These are phyloP conservation scores for Hansenula lynferdii DNA, from an alignment of 1,139 yeast species.

Conservation along the genomic window DNA sequence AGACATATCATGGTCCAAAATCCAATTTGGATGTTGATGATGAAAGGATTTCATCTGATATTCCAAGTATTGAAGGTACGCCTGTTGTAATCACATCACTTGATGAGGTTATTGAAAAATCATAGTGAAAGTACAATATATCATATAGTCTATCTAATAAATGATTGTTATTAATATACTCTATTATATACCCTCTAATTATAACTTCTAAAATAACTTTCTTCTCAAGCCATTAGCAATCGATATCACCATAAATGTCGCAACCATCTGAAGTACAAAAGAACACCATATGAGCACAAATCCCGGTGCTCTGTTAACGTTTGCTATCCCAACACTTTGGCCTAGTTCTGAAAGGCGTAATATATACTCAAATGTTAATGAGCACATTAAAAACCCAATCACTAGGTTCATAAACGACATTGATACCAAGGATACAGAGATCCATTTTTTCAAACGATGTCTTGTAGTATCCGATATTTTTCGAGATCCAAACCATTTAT, in stretches of 20 bases:
- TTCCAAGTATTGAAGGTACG: no score
- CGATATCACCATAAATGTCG: conserved; percentile 7
- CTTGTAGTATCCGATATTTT: background rate
- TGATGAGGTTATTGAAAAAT: no score
- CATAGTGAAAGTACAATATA: no score
- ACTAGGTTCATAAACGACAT: conserved; percentile 10
- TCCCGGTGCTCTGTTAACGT: conserved; percentile 18
- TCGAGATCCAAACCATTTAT: background rate
- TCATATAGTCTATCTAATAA: no score
- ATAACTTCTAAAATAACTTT: conserved; percentile 3
- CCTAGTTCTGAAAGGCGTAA: conserved; percentile 14
- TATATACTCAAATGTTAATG: conserved; percentile 20
- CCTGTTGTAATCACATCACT: no score
- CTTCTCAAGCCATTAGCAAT: conserved; percentile 17
- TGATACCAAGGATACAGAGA: conserved; percentile 5
- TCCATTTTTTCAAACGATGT: conserved; percentile 2
- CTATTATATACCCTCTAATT: no score
- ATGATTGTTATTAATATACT: no score
- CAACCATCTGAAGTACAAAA: conserved; percentile 8
- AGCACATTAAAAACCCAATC: conserved; percentile 13
- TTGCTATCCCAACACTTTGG: conserved; percentile 20
- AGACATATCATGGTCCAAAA: conserved; percentile 44
- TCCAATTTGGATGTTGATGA: conserved; percentile 34
- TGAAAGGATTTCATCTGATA: no score
- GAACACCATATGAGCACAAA: conserved; percentile 16